These are phyloP conservation scores for Canna indica DNA, from an alignment of 176 grass and related monocot species.

Conservation along the genomic window DNA sequence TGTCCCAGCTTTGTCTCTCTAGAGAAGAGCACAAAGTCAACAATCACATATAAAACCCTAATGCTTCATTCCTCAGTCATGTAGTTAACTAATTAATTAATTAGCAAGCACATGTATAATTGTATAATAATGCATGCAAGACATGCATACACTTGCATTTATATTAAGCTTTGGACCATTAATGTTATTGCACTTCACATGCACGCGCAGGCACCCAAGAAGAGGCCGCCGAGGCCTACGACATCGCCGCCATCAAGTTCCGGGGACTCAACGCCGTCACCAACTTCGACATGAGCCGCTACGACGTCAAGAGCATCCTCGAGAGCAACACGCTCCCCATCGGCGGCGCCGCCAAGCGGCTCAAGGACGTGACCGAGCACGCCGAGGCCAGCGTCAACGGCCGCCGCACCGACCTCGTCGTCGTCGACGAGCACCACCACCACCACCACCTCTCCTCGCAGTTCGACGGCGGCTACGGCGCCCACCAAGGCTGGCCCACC, in stretches of 20 bases:
- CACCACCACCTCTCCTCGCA: conserved; percentile 20
- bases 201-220: conserved; percentile 86
- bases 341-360: conserved; percentile 53
- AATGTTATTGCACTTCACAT: no score
- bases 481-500: conserved; percentile 46
- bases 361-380: conserved; percentile 41
- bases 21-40: conserved; percentile 36
- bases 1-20: conserved; percentile 32
- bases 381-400: conserved; percentile 22
- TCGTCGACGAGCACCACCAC: conserved; percentile 14
- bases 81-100: not conserved
- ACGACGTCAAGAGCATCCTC: conserved; percentile 78
- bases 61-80: not conserved
- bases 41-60: conserved; percentile 9
- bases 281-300: conserved; percentile 86
- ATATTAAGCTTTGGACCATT: no score
- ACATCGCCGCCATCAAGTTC: conserved; percentile 85
- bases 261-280: conserved; percentile 69
- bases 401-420: not conserved
- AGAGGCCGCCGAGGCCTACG: conserved; percentile 76
- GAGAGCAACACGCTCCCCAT: conserved; percentile 59
- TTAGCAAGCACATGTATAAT: no score
- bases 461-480: conserved; percentile 20
- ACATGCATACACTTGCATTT: no score
- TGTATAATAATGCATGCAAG: no score